Conservation (phyloP, 1,139 yeast species). For the Protomyces macrosporus region DNA sequence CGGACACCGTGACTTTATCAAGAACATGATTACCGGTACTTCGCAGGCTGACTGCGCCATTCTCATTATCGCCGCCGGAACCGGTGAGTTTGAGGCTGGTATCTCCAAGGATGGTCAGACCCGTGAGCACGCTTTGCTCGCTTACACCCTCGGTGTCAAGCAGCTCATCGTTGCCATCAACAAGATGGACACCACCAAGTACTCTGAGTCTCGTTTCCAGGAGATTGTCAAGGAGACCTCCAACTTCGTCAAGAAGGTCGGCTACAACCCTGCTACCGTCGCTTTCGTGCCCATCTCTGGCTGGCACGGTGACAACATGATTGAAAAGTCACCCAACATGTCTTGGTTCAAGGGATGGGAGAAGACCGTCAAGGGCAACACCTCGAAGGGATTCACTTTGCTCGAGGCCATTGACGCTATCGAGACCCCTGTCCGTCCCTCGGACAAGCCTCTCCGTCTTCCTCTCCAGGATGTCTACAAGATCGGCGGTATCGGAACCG, state of each 20-base stretch:
- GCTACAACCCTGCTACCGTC: constrained; percentile 88
- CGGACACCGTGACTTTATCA: constrained; percentile 96
- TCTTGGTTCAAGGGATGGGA: constrained; percentile 92
- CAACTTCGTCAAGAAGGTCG: constrained; percentile 87
- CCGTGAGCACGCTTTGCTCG: constrained; percentile 87
- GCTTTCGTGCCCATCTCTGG: constrained; percentile 91
- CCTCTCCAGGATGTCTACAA: constrained; percentile 90
- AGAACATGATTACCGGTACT: constrained; percentile 91
- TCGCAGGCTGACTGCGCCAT: constrained; percentile 93
- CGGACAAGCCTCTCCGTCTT: constrained; percentile 86
- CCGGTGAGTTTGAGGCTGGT: constrained; percentile 94
- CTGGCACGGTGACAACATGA: constrained; percentile 94
- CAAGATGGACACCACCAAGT: constrained; percentile 90
- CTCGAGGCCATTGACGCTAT: constrained; percentile 83
- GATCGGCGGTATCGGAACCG: constrained; percentile 91
- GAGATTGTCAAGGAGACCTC: constrained; percentile 80
- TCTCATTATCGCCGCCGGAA: constrained; percentile 85
- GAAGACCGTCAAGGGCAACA: constrained; percentile 78
- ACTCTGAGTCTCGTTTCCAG: constrained; percentile 75
- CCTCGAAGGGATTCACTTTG: constrained; percentile 71
- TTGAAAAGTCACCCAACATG: constrained; percentile 74
- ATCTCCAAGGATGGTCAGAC: constrained; percentile 91
- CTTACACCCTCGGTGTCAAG: constrained; percentile 85
- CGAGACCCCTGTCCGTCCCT: constrained; percentile 80
- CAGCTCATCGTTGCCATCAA: constrained; percentile 85